A percentile compares a stretch with the other conserved stretches of the same genome.
These are phyloP conservation scores for Chalciporus piperatus DNA, from an alignment of 768 basidiomycete species.

Conservation along the genomic window DNA sequence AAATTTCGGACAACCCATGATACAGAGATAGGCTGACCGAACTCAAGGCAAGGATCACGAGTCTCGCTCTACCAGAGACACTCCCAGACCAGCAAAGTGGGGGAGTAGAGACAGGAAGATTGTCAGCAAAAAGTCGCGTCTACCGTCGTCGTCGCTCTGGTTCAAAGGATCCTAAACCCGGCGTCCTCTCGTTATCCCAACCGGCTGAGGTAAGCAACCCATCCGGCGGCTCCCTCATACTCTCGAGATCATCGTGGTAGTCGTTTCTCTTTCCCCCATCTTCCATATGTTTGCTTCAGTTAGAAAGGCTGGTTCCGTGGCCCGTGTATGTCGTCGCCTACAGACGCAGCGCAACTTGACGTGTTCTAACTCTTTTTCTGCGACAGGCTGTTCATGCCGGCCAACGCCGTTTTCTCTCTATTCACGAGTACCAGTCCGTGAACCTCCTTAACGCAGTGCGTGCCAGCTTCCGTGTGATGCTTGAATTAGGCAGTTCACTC, in stretches of 20 bases:
- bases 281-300: constrained; percentile 63
- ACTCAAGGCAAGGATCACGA: constrained; percentile 70
- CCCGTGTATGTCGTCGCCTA: constrained; percentile 47
- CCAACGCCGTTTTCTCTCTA: constrained; percentile 90
- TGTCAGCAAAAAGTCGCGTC: constrained; percentile 31
- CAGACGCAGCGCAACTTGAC: neutral
- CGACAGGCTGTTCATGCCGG: constrained; percentile 64
- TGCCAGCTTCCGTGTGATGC: constrained; percentile 1
- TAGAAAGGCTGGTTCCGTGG: constrained; percentile 60
- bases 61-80: constrained; percentile 61
- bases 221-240: constrained; percentile 16
- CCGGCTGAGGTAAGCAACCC: constrained; percentile 42
- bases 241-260: constrained; percentile 11
- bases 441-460: constrained; percentile 88
- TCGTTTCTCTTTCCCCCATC: constrained; percentile 19
- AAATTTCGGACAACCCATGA: constrained; percentile 74
- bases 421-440: constrained; percentile 98
- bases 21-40: constrained; percentile 51
- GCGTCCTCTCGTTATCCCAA: constrained; percentile 1
- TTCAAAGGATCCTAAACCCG: constrained; percentile 17
- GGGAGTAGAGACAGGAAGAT: constrained; percentile 74
- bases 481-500: neutral
- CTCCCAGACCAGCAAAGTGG: constrained; percentile 38
- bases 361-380: neutral
- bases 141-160: constrained; percentile 84